These are phyloP conservation scores for Gracilaria domingensis DNA, from an alignment of 23 red algal species.

Conservation along the genomic window DNA sequence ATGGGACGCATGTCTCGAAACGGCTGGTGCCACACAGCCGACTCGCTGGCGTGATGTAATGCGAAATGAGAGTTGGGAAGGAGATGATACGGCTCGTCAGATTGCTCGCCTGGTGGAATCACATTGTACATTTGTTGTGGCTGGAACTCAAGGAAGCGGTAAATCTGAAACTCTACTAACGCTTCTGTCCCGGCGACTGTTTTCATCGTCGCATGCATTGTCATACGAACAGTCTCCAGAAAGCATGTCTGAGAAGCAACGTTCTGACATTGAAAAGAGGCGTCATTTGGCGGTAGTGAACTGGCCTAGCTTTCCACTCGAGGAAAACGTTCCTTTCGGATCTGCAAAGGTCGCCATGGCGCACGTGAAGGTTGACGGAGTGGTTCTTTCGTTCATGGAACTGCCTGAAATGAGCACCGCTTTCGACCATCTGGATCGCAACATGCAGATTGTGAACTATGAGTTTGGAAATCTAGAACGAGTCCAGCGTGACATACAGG, in stretches of 20 bases:
- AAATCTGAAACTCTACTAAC: slow-evolving; percentile 44
- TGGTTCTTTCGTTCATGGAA: slow-evolving; percentile 45
- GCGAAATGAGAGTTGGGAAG: slow-evolving; percentile 32
- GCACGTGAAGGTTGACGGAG: slow-evolving; percentile 44
- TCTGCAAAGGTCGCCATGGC: neutral
- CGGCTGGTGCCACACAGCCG: slow-evolving; percentile 1
- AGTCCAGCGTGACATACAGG: slow-evolving; percentile 37
- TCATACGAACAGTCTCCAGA: slow-evolving; percentile 5
- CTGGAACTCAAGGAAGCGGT: slow-evolving; percentile 54
- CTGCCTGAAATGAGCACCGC: slow-evolving; percentile 37
- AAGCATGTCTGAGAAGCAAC: neutral
- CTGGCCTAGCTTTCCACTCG: slow-evolving; percentile 33
- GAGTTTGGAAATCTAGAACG: slow-evolving; percentile 31
- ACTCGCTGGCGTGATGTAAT: slow-evolving; percentile 28
- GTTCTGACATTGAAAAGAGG: slow-evolving; percentile 1
- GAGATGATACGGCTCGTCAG: slow-evolving; percentile 2
- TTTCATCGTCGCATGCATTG: slow-evolving; percentile 34
- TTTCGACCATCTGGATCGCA: slow-evolving; percentile 39
- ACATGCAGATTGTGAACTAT: neutral
- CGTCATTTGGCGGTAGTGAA: slow-evolving; percentile 35
- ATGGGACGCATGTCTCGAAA: slow-evolving; percentile 38
- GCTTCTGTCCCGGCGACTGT: slow-evolving; percentile 1
- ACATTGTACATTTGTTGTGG: slow-evolving; percentile 32
- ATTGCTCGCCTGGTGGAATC: slow-evolving; percentile 1
- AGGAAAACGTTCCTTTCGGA: slow-evolving; percentile 27